Base-by-base conservation (phyloP, 1,284 basidiomycete genomes). In the Irpex sp. region DNA sequence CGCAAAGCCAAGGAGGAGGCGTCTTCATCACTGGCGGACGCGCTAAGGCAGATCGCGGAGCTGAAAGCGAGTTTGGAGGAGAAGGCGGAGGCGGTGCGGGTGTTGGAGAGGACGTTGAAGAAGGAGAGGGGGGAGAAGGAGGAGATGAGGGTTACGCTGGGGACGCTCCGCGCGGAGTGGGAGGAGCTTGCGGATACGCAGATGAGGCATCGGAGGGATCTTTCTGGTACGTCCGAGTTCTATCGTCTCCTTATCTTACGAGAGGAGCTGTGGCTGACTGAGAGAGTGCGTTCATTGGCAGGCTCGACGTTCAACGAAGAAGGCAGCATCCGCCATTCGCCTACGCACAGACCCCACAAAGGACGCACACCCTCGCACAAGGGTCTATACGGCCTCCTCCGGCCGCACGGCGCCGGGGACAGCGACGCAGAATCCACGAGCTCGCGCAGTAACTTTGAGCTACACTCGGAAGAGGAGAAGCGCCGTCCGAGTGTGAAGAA, bases 401-500 rank as follows among this genome's bases (percentile, higher is more conserved):
- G 57, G 28, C 60, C 60, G 4, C 35, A 58, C 49, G 23, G 16
- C n/a, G n/a, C 37, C 3, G 28, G 28, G 28, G 56, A 54, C 36
- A 58, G 48, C 49, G 56, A 58, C 23, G 56, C 18, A n/a, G 58
- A 23, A n/a, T 59, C 58, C 18, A 47, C 19, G 1, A 59, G 58
- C 37, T 62, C 61, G 14, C 55, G 47, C 35, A 62, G 61, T 39
- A 57, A 52, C 18, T 52, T 59, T n/a, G 61, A 59, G 51, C 58
- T 19, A 52, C 59, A 48, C 12, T 54, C 59, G 21, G 48, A 60
- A 49, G 45, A 47, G 23, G 14, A 23, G 37, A 16, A 56, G 42
- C 4, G 53, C 14, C 47, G 45, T 36, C 42, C 52, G 10, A 18
- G 19, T 16, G 39, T 19, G 19, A 56, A 55, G 42, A 62, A 49